Evolutionary conservation across 176 grass and related monocot genomes (phyloP), one percentile per base, ranked within the genome.

Genomic region (Lolium multiflorum): DNA sequence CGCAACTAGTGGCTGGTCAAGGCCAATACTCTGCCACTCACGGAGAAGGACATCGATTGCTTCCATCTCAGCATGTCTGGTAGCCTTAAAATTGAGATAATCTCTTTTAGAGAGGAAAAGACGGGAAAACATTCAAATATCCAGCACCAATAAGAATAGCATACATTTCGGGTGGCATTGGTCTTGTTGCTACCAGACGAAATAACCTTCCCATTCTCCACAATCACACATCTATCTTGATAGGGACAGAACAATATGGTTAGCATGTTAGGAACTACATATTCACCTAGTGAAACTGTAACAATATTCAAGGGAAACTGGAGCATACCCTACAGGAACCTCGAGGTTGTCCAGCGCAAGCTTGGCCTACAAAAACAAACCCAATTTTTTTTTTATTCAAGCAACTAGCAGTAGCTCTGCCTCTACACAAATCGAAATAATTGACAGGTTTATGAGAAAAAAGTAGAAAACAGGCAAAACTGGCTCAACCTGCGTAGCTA

Each of bases 11-110:
- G 79, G 52, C 76, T 92, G 90, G 84, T 82, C 85, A 55, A 96
- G 88, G 50, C 87, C 92, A 76, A 60, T 84, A 17, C 76, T 84
- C 77, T 99, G 97, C 94, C 97, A 99, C 91, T 96, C 86, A 77
- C 62, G 77, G 65, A 99, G 90, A 57, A 96, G 89, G 48, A 60
- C 31, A 92, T 99, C 94, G 38, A 92, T 94, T 10, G 92, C 94
- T 94, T 99, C 94, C 92, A 96, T 96, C 90, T 99, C 97, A 73
- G 97, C 97, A 91, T 99, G 97, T 70, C 97, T 92, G 8, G 97
- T 94, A 88, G 94, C 94, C 97, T 99, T 77, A 82, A 20, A 81
- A 31, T 66, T 68, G 46, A 9, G 47, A 4, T 54, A 16, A 51
- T 50, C 72, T 54, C 14, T 64, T 54, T 81, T 38, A 81, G n/a